Evolutionary conservation across 352 stramenopile genomes (phyloP).

Genomic region (Phytophthora meadii): DNA sequence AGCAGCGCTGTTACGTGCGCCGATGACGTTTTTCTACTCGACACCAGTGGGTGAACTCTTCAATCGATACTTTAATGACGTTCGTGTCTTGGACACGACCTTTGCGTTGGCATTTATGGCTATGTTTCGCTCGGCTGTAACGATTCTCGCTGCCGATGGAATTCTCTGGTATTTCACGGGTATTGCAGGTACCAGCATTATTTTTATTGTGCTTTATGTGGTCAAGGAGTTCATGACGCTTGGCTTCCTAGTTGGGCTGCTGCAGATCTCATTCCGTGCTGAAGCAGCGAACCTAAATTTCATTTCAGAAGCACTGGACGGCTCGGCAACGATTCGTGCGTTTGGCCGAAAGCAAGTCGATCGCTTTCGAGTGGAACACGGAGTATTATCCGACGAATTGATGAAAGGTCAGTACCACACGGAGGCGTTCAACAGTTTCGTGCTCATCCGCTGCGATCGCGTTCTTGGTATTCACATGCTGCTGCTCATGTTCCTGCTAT

Average conservation of each 20-base stretch:
- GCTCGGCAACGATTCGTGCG: constrained; percentile 41
- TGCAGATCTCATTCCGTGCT: constrained; percentile 46
- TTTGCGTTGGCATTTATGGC: constrained; percentile 39
- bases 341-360: constrained; percentile 42
- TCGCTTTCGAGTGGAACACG: constrained; percentile 40
- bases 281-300: constrained; percentile 51
- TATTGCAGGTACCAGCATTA: constrained; percentile 32
- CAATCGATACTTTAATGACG: constrained; percentile 54
- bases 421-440: constrained; percentile 41
- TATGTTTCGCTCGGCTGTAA: constrained; percentile 40
- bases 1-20: constrained; percentile 42
- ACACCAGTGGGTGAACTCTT: constrained; percentile 56
- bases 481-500: constrained; percentile 42
- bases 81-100: constrained; percentile 37
- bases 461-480: constrained; percentile 46
- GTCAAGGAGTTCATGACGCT: constrained; percentile 45
- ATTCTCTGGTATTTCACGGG: constrained; percentile 51
- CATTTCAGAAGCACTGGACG: constrained; percentile 50
- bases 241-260: constrained; percentile 35
- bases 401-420: constrained; percentile 35
- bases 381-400: constrained; percentile 42
- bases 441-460: constrained; percentile 44
- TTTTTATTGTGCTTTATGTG: constrained; percentile 48
- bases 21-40: constrained; percentile 55
- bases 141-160: constrained; percentile 34